Conservation (phyloP, 345 rosid species). For the Bruguiera sexangula region DNA sequence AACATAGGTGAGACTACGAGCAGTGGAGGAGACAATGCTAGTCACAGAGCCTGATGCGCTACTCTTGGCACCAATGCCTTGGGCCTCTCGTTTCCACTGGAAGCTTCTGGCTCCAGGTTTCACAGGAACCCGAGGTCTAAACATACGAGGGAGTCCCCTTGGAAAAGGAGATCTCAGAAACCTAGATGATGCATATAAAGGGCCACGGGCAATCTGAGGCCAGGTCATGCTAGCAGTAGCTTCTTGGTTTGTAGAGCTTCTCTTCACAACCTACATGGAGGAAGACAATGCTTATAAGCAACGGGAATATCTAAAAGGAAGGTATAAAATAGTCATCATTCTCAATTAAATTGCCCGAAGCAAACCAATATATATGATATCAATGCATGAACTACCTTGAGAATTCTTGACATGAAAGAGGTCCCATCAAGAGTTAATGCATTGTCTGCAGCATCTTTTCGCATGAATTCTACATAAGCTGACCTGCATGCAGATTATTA, state of each 20-base stretch:
- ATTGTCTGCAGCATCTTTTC: constrained; percentile 86
- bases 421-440: constrained; percentile 81
- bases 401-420: constrained; percentile 88
- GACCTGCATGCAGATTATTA: constrained; percentile 49
- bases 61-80: constrained; percentile 36
- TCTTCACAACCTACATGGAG: constrained; percentile 64
- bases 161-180: constrained; percentile 54
- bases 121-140: constrained; percentile 53
- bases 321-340: background rate
- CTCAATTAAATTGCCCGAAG: no score
- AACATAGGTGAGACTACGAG: constrained; percentile 76
- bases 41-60: constrained; percentile 32
- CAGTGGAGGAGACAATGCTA: constrained; percentile 28
- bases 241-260: constrained; percentile 58
- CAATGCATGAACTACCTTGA: constrained; percentile 51
- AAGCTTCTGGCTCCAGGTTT: constrained; percentile 81
- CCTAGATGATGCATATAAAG: constrained; percentile 47
- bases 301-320: background rate
- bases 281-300: constrained; percentile 2
- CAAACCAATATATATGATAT: background rate
- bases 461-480: constrained; percentile 77
- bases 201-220: constrained; percentile 51
- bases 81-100: constrained; percentile 93
- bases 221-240: constrained; percentile 47
- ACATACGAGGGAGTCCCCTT: constrained; percentile 54